Percentiles rank a stretch among this genome's conserved stretches.
These are phyloP conservation scores for Melastoma candidum DNA, from an alignment of 441 rosid genomes.

Conservation along the genomic window DNA sequence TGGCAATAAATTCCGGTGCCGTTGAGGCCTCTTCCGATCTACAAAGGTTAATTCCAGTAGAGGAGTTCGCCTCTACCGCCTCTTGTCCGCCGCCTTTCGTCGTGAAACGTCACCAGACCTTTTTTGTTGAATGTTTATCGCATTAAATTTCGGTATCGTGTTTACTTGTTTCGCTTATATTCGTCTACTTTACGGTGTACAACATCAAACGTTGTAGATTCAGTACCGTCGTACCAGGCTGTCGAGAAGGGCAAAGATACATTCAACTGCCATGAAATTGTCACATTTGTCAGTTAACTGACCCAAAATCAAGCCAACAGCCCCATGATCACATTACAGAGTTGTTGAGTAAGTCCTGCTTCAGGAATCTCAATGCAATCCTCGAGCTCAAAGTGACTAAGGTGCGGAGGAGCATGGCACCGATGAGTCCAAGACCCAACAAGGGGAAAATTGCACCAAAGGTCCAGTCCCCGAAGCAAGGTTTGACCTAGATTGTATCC, in stretches of 20 bases:
- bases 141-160: no score
- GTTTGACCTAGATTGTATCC: slow-evolving; percentile 48
- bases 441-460: slow-evolving; percentile 44
- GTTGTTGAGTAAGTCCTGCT: slow-evolving; percentile 69
- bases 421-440: slow-evolving; percentile 54
- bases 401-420: slow-evolving; percentile 42
- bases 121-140: no score
- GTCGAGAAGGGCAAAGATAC: slow-evolving; percentile 65
- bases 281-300: slow-evolving; percentile 22
- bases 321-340: slow-evolving; percentile 50
- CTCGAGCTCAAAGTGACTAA: slow-evolving; percentile 25
- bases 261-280: slow-evolving; percentile 26
- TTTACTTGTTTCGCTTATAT: no score
- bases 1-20: no score
- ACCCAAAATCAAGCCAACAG: slow-evolving; percentile 29
- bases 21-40: no score
- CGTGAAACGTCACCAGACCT: no score
- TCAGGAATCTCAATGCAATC: slow-evolving; percentile 67
- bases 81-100: no score
- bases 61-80: no score
- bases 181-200: no score
- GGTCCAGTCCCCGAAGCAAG: slow-evolving; percentile 39
- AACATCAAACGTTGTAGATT: no score
- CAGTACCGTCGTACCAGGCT: slow-evolving; percentile 19
- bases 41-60: no score